Evolutionary conservation across 345 rosid species (phyloP), one percentile per base, ranked within the genome.

Genomic region (Lagerstroemia speciosa): DNA sequence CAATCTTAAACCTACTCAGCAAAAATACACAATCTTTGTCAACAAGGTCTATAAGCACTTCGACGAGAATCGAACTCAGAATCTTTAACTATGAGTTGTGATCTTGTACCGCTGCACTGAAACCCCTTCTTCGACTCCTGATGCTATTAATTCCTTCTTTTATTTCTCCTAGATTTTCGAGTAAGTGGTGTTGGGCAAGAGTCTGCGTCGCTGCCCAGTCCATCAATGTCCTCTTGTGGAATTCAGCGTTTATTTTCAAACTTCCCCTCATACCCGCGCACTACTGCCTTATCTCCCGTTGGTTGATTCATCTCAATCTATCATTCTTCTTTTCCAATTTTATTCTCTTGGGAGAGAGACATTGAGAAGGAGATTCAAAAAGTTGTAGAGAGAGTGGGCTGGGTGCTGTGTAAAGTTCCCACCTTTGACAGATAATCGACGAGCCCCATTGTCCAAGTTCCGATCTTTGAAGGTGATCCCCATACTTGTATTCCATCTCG

Each of bases 161-260:
- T n/a, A n/a, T n/a, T n/a, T n/a, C n/a, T n/a, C n/a, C n/a, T n/a
- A 58, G 2, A 34, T 32, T 22, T n/a, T 57, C 31, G 62, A 17
- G 65, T 20, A 31, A 0, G 53, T 41, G 72, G 66, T 43, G 52
- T 12, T 60, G 65, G 46, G 40, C 37, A 30, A 32, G 11, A 50
- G 62, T 43, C 66, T 31, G 26, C 36, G 9, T 37, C 70, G 38
- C 27, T 8, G n/a, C 26, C n/a, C n/a, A n/a, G 41, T 22, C 71
- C 38, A 65, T 66, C 33, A 58, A 69, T 69, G 72, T 6, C 6
- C 26, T 41, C 67, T 72, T 76, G 65, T 81, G 74, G 66, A 43
- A 73, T 75, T 81, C 79, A 75, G 82, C 66, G 71, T 75, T 57
- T 40, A 29, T 58, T 69, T 76, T 77, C 79, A 69, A 75, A 72